A percentile compares a stretch with the other conserved stretches of the same genome.
Conservation (phyloP, 129 eudicot species). For the Scalesia atractyloides region DNA sequence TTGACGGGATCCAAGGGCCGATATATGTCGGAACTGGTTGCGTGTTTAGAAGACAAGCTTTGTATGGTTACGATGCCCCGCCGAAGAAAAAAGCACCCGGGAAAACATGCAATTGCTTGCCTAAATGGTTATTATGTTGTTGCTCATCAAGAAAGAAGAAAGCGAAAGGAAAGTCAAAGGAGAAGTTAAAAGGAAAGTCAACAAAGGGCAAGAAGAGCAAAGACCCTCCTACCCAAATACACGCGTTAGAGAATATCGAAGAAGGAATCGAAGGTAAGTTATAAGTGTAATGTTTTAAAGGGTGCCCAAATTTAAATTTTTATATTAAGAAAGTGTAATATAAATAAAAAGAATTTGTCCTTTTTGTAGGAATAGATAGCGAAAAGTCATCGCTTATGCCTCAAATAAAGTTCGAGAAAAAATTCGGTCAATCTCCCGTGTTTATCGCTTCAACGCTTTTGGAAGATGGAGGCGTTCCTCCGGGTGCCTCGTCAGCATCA, state of each 20-base stretch:
- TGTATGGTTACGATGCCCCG: constrained; percentile 91
- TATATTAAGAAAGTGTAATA: not conserved
- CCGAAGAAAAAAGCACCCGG: constrained; percentile 83
- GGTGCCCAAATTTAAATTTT: not conserved
- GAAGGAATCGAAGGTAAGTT: constrained; percentile 93
- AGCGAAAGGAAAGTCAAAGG: constrained; percentile 52
- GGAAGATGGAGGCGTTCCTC: constrained; percentile 84
- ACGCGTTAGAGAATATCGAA: constrained; percentile 89
- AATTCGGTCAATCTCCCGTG: constrained; percentile 89
- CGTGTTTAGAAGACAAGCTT: constrained; percentile 88
- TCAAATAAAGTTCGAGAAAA: constrained; percentile 86
- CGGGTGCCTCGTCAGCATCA: constrained; percentile 70
- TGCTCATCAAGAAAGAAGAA: constrained; percentile 55
- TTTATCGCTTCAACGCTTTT: constrained; percentile 85
- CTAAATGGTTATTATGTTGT: constrained; percentile 80
- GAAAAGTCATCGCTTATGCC: constrained; percentile 90
- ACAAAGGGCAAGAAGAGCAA: constrained; percentile 60
- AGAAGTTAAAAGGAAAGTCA: constrained; percentile 44
- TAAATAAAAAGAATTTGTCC: not conserved
- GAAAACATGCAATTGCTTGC: constrained; percentile 85
- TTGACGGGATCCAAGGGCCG: constrained; percentile 95
- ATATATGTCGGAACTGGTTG: constrained; percentile 95
- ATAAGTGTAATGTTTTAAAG: constrained; percentile 2
- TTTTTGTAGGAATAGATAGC: constrained; percentile 70
- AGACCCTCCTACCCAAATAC: constrained; percentile 76